Evolutionary conservation across 164 flowering plant genomes (phyloP), one percentile per base, ranked within the genome.

Genomic region (Kalanchoe fedtschenkoi): DNA sequence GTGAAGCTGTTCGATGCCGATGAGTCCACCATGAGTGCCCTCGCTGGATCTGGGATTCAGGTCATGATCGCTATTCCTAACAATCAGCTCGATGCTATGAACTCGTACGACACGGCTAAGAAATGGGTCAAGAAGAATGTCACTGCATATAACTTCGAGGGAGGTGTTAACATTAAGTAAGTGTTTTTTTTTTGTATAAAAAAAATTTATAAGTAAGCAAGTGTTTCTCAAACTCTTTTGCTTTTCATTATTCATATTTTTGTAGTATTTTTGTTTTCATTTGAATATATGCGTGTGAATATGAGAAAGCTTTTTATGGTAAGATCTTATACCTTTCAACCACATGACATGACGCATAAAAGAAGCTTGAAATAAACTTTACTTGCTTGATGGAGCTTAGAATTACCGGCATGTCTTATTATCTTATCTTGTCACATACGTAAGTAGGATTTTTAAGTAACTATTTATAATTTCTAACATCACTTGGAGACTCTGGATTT

Each of bases 41-140:
- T 92, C 42, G 86, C 91, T 22, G 88, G 88, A 17, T 65, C 71
- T 14, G 86, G 78, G 13, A 75, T 89, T 57, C 88, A 92, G 70
- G 89, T 84, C 47, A 87, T 87, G 91, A 74, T 92, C 5, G 98
- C 88, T 5, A 86, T 92, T 30, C 96, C 98, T 0, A 92, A 92
- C 58, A 75, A 80, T 60, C 77, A 79, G 72, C 81, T 78, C 33
- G 65, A 28, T 5, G 69, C 34, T 7, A 75, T 78, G 78, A 64
- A 56, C 8, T 63, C 70, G 59, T 85, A 77, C 58, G 68, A 66
- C n/a, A 62, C 77, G 24, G 96, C 93, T 26, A 72, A 82, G 66
- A 72, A 78, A 2, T 89, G 89, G 89, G 96, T 92, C 2, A 72
- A 70, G 64, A 57, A 71, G n/a, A 88, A 87, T 64, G 78, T 91